phyloP scores from a whole-genome alignment of 1,284 basidiomycete genomes.

The Pseudozyma pruni region DNA sequence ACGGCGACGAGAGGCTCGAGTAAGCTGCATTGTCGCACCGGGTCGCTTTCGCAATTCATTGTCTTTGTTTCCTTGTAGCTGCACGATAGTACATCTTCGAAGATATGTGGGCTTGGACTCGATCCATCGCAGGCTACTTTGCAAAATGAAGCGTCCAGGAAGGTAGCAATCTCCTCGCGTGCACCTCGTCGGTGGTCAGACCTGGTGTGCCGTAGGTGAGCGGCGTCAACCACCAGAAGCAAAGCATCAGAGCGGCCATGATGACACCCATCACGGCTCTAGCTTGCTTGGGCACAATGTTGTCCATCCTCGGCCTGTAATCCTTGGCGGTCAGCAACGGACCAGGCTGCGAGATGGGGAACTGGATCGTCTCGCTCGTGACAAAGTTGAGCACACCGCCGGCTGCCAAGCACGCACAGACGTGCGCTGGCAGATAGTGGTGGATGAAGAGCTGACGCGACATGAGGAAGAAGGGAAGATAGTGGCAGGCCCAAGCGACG shows the following conservation, averaged over 20 bases:
- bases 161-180: conserved; percentile 43
- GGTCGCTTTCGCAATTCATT: conserved; percentile 12
- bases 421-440: conserved; percentile 87
- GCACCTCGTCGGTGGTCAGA: conserved; percentile 43
- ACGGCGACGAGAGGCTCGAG: conserved; percentile 57
- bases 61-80: conserved; percentile 1
- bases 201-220: conserved; percentile 60
- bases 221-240: conserved; percentile 59
- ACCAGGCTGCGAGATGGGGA: conserved; percentile 80
- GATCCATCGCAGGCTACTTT: conserved; percentile 14
- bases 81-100: neutral
- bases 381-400: conserved; percentile 92
- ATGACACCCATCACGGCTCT: conserved; percentile 17
- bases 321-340: conserved; percentile 59
- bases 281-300: conserved; percentile 26
- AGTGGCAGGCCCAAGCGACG: conserved; percentile 93
- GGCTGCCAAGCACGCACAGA: conserved; percentile 89
- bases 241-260: conserved; percentile 32
- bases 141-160: conserved; percentile 62
- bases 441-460: conserved; percentile 89
- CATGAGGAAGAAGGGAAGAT: conserved; percentile 98
- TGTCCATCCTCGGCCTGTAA: conserved; percentile 37
- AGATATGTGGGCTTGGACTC: too few relatives aligned
- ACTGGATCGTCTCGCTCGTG: conserved; percentile 78
- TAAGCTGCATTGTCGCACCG: conserved; percentile 7